Evolutionary conservation across 2,329 filamentous ascomycete species (phyloP).

Genomic region (Penicillium hesseltinei): DNA sequence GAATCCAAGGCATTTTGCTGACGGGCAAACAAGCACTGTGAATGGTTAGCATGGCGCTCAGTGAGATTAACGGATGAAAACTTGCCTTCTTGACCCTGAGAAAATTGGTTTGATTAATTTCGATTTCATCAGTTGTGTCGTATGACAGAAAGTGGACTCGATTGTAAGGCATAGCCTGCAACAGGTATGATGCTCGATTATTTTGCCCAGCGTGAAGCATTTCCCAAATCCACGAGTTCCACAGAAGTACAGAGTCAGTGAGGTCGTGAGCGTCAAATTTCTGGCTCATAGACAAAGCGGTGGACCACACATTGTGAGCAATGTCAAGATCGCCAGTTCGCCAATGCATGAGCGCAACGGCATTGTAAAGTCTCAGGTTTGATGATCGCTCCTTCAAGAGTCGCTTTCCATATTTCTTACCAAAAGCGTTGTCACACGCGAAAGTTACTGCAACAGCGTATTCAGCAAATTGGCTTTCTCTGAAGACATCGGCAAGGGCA

Average conservation of each 20-base stretch:
- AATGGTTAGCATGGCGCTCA: slow-evolving; percentile 47
- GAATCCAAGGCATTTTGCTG: slow-evolving; percentile 58
- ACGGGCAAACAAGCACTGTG: slow-evolving; percentile 53
- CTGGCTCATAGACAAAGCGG: slow-evolving; percentile 62
- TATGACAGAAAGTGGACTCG: slow-evolving; percentile 33
- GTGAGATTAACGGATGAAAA: slow-evolving; percentile 6
- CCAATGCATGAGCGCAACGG: slow-evolving; percentile 72
- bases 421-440: slow-evolving; percentile 52
- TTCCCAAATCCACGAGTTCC: slow-evolving; percentile 66
- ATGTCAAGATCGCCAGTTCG: slow-evolving; percentile 56
- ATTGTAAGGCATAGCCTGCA: slow-evolving; percentile 42
- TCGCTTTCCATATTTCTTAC: slow-evolving; percentile 69
- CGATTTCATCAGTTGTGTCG: slow-evolving; percentile 8
- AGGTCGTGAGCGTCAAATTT: slow-evolving; percentile 37
- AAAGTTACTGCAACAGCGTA: slow-evolving; percentile 70
- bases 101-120: slow-evolving; percentile 33
- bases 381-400: slow-evolving; percentile 68
- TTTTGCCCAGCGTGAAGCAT: slow-evolving; percentile 52
- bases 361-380: slow-evolving; percentile 70
- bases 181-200: slow-evolving; percentile 36
- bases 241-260: slow-evolving; percentile 49
- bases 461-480: slow-evolving; percentile 58
- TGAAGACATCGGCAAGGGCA: slow-evolving; percentile 51
- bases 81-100: slow-evolving; percentile 44
- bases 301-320: slow-evolving; percentile 64